Base-by-base conservation (phyloP, 2,329 filamentous ascomycete species). In the Exophiala sp. region DNA sequence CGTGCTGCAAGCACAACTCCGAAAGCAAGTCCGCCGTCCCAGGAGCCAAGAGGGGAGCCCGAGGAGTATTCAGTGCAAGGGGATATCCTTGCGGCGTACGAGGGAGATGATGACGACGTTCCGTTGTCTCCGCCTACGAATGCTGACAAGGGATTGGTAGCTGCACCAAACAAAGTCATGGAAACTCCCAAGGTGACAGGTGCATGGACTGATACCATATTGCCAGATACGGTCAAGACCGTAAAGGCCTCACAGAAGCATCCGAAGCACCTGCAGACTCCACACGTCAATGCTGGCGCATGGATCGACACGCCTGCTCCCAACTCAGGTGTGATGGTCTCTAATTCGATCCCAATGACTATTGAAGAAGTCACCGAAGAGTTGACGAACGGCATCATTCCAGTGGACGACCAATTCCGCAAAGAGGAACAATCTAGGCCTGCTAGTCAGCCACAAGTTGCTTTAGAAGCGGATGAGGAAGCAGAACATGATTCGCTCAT, bases 151-250 rank as follows among this genome's bases (percentile, higher is more conserved):
- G 21, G 36, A 2, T 7, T 34, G 47, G 34, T 2, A 24, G 3
- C 44, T 10, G 39, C 12, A 8, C 20, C 24, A 14, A 38, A 38
- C n/a, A 49, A 36, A 38, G 50, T 59, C 2, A 52, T 52, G 33
- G 57, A 47, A 42, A 77, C 74, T 1, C 74, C 74, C 2, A 66
- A 70, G 35, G 72, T 75, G 8, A 70, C 69, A 14, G 74, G 74
- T 10, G 73, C 72, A 2, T 77, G 73, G 72, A 70, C 75, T 33
- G 73, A 77, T 59, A 77, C 74, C 1, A 74, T 75, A 3, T 62
- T 75, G 59, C 71, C 73, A 10, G 71, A 74, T 36, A 65, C 63
- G 1, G 45, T 62, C 35, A 64, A 61, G 47, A 58, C 61, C 2
- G 45, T 44, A 29, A 64, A 53, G 34, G 47, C 50, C 39, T 35